Conservation (phyloP, 2,329 filamentous ascomycete species). For the Epichloe typhina region DNA sequence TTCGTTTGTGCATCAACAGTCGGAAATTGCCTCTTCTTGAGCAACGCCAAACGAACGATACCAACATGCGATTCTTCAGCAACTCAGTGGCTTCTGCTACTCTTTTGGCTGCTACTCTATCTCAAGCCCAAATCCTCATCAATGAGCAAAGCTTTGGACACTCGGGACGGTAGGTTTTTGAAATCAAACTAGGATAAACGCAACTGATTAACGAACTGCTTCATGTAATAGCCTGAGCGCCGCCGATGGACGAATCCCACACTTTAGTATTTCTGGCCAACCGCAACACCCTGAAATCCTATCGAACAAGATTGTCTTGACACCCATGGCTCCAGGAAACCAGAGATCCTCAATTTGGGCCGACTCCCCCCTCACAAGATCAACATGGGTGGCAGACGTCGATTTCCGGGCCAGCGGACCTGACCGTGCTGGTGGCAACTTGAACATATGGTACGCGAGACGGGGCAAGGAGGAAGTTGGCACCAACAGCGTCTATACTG, state of each 20-base stretch:
- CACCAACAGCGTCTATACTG: slow-evolving; percentile 70
- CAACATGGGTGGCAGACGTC: slow-evolving; percentile 71
- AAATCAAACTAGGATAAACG: background rate
- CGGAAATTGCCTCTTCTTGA: background rate
- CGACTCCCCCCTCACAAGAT: slow-evolving; percentile 44
- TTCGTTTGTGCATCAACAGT: background rate
- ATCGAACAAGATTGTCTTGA: slow-evolving; percentile 85
- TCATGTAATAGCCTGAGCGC: background rate
- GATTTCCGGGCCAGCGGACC: slow-evolving; percentile 79
- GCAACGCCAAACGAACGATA: background rate
- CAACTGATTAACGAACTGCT: background rate
- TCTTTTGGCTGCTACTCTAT: slow-evolving; percentile 32
- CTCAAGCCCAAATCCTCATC: slow-evolving; percentile 53
- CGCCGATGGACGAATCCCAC: slow-evolving; percentile 30
- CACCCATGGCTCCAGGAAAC: slow-evolving; percentile 76
- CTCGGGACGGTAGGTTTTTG: slow-evolving; percentile 38
- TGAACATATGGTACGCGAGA: slow-evolving; percentile 84
- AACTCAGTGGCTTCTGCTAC: slow-evolving; percentile 22
- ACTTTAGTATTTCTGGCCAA: slow-evolving; percentile 41
- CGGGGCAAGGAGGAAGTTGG: slow-evolving; percentile 53
- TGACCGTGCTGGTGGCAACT: slow-evolving; percentile 73
- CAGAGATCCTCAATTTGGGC: slow-evolving; percentile 76
- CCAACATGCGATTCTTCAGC: slow-evolving; percentile 3
- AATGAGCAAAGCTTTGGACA: slow-evolving; percentile 70
- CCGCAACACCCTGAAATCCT: slow-evolving; percentile 49